Evolutionary conservation across 179 eudicot species (phyloP).

Genomic region (Sideroxylon spinosum): DNA sequence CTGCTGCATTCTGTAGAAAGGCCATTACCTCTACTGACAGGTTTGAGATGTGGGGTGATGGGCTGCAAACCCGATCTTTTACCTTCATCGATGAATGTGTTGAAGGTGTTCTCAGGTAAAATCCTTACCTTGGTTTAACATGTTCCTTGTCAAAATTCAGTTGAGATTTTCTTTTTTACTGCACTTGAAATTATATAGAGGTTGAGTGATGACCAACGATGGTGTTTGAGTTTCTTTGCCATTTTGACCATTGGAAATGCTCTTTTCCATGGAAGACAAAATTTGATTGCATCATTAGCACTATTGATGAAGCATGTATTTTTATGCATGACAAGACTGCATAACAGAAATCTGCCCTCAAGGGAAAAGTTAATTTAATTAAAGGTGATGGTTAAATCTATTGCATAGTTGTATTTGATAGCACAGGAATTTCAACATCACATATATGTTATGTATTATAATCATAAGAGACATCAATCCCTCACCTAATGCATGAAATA

Average conservation of each 20-base stretch:
- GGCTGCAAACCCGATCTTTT: constrained; percentile 91
- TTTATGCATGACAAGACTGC: neutral
- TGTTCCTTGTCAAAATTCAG: neutral
- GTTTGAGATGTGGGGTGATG: constrained; percentile 99
- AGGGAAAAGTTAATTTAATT: neutral
- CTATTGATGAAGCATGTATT: neutral
- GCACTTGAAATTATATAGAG: neutral
- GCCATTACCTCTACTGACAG: constrained; percentile 73
- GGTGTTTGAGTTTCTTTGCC: neutral
- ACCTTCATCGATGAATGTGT: constrained; percentile 99
- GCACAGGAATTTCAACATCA: neutral
- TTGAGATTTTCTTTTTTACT: neutral
- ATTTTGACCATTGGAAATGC: neutral
- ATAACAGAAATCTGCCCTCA: neutral
- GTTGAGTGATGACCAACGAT: neutral
- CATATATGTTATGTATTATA: neutral
- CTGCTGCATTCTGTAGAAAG: constrained; percentile 97
- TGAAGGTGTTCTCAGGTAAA: constrained; percentile 89
- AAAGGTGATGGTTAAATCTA: neutral
- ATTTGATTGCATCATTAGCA: neutral
- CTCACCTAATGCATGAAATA: neutral
- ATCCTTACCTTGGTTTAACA: neutral
- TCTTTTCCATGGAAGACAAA: neutral
- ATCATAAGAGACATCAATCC: neutral
- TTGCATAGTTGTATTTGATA: neutral